These are phyloP conservation scores for Candida yuanshanica DNA, from an alignment of 805 yeast species.

Conservation along the genomic window DNA sequence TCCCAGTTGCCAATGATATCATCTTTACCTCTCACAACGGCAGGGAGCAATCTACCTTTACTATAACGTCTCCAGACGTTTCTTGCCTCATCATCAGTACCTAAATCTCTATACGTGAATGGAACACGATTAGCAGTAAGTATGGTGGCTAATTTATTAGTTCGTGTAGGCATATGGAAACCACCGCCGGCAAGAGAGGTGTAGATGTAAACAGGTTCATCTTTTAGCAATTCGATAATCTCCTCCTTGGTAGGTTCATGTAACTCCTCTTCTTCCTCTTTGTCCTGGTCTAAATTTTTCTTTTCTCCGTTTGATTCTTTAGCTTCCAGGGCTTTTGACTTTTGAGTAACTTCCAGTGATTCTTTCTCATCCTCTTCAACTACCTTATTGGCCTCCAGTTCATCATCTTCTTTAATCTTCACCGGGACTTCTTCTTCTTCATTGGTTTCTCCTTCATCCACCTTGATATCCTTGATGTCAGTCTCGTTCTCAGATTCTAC, in stretches of 20 bases:
- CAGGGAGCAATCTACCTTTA: constrained; percentile 74
- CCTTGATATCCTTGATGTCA: neutral
- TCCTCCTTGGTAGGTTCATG: constrained; percentile 26
- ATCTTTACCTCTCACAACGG: constrained; percentile 76
- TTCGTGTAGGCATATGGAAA: constrained; percentile 68
- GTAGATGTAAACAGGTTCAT: constrained; percentile 65
- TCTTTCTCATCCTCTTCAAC: neutral
- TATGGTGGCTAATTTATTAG: constrained; percentile 70
- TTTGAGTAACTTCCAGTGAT: neutral
- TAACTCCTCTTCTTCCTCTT: constrained; percentile 13
- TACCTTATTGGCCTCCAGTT: neutral
- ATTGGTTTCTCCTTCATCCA: constrained; percentile 1
- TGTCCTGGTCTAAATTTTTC: constrained; percentile 7
- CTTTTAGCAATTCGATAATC: constrained; percentile 22
- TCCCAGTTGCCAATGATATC: constrained; percentile 82
- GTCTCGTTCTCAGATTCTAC: neutral
- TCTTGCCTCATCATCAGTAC: constrained; percentile 84
- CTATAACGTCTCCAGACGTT: constrained; percentile 75
- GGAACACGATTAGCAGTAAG: constrained; percentile 67
- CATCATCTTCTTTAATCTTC: neutral
- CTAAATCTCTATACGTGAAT: constrained; percentile 69
- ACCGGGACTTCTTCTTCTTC: constrained; percentile 3
- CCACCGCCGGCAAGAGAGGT: constrained; percentile 88
- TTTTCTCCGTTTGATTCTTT: constrained; percentile 2
- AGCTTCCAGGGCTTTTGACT: neutral